phyloP scores from a whole-genome alignment of 148 eudicot genomes.

The Selenicereus undatus region DNA sequence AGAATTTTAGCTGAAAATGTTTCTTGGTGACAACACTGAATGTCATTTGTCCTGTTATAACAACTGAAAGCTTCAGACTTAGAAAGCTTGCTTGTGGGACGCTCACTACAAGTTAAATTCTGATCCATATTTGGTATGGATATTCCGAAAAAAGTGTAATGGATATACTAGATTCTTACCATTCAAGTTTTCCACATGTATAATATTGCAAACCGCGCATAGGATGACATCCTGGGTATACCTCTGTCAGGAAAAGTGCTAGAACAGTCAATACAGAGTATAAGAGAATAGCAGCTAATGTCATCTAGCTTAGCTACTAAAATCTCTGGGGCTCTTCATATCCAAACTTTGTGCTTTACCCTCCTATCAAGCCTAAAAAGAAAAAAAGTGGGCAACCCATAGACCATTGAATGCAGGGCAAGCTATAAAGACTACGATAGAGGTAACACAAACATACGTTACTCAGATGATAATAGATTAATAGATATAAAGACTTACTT shows the following conservation, averaged over 20 bases:
- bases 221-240: constrained; percentile 74
- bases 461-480: neutral
- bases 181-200: constrained; percentile 86
- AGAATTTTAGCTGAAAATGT: neutral
- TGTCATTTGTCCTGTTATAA: too few relatives aligned
- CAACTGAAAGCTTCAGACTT: too few relatives aligned
- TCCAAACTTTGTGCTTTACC: too few relatives aligned
- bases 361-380: too few relatives aligned
- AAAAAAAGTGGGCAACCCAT: neutral
- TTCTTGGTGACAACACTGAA: neutral
- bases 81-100: too few relatives aligned
- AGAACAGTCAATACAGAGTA: constrained; percentile 1
- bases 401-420: neutral
- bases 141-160: neutral
- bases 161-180: constrained; percentile 38
- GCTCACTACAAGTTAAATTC: too few relatives aligned
- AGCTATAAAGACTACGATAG: neutral
- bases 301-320: too few relatives aligned
- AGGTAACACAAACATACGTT: neutral
- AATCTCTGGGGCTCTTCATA: too few relatives aligned
- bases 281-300: neutral
- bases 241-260: constrained; percentile 44
- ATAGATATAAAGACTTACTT: constrained; percentile 39
- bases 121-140: neutral
- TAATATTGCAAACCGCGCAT: constrained; percentile 88